A percentile compares a stretch with the other conserved stretches of the same genome.
phyloP scores from a whole-genome alignment of 1,284 basidiomycete genomes.

The Cystobasidiaceae sp. region DNA sequence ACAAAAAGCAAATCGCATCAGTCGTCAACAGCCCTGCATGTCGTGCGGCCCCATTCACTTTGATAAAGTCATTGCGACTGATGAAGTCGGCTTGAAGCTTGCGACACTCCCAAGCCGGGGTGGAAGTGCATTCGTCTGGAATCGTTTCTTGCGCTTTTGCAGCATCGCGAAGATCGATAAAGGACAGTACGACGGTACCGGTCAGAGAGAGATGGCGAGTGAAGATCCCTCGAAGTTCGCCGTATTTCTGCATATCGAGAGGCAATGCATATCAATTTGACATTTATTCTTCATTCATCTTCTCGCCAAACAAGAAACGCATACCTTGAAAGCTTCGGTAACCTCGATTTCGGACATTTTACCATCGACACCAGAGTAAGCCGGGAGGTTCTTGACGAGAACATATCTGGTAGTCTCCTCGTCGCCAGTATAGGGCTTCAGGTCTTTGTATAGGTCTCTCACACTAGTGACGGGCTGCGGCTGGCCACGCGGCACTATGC shows the following conservation, averaged over 20 bases:
- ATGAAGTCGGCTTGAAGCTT: conserved; percentile 9
- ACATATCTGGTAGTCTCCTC: conserved; percentile 6
- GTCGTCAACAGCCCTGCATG: too few species aligned
- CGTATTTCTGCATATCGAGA: too few species aligned
- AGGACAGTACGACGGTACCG: conserved; percentile 10
- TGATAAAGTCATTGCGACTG: not conserved
- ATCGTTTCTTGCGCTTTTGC: not conserved
- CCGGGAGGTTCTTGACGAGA: not conserved
- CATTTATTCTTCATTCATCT: too few species aligned
- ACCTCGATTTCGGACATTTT: not conserved
- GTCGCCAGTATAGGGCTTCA: not conserved
- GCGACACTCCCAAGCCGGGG: conserved; percentile 12
- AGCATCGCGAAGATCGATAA: conserved; percentile 8
- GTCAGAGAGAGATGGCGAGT: conserved; percentile 1
- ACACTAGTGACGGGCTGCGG: not conserved
- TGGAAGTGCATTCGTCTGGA: not conserved
- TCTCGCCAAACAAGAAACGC: too few species aligned
- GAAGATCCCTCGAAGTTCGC: conserved; percentile 20
- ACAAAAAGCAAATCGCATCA: too few species aligned
- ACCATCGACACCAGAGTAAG: not conserved
- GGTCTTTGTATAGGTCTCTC: not conserved
- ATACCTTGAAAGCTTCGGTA: conserved; percentile 5
- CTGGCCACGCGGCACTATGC: not conserved
- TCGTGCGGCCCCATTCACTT: conserved; percentile 7
- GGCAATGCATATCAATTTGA: too few species aligned